Evolutionary conservation across 306 rosid species (phyloP), one percentile per base, ranked within the genome.

Genomic region (Gillenia trifoliata): DNA sequence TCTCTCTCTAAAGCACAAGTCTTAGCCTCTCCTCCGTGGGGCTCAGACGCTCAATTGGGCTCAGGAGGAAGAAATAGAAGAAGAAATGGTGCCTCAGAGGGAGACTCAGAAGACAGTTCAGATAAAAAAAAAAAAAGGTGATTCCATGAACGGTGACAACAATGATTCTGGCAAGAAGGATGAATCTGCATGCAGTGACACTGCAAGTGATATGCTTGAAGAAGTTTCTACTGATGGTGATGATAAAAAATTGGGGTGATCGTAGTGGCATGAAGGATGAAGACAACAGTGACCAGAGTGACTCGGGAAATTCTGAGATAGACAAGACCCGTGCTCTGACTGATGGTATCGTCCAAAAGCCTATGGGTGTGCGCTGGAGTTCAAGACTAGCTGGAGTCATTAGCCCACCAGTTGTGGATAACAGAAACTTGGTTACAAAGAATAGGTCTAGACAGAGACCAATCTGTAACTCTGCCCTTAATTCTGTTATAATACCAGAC

Each of bases 391-490:
- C 89, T 10, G 88, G 85, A 76, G 85, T 70, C 49, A 40, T 68
- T 56, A 77, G 73, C 77, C 82, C 86, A 34, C 38, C 78, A 45
- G 40, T 72, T 9, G 52, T 77, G 40, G 88, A 84, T 79, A 85
- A 79, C 77, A 76, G 86, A 81, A 85, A 86, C 71, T 70, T 86
- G 62, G 68, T 81, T 59, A 61, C 91, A 45, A 91, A 93, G 83
- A 89, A 84, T 36, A 85, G 83, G 87, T 29, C 83, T 78, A 87
- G 97, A 76, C 97, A 93, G 62, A 91, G 96, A 80, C 97, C 97
- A 15, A 84, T 81, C 64, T 82, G 72, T n/a, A 91, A 93, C 88
- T 84, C 90, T 64, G 90, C 93, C 26, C 70, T 93, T 20, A 85
- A 87, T 69, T 40, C 83, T 64, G 10, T 69, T 64, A 82, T 81